Conservation (phyloP, 1,139 yeast genomes). For the Saccharomyces hybrid region DNA sequence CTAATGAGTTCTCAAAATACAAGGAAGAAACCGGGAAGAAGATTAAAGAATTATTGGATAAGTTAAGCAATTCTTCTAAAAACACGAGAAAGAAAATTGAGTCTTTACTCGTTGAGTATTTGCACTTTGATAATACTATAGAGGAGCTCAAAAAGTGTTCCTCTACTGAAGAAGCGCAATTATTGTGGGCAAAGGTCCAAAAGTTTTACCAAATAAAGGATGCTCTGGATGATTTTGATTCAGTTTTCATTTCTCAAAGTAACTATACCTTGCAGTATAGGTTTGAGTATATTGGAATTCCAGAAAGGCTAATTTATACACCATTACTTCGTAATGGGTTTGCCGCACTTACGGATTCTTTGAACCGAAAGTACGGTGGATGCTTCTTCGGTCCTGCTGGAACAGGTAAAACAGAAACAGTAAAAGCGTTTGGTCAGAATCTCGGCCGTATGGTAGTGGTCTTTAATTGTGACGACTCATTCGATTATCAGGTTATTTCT, state of each 20-base stretch:
- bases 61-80: neutral
- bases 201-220: constrained; percentile 38
- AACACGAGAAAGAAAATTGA: constrained; percentile 42
- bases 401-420: constrained; percentile 91
- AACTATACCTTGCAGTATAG: constrained; percentile 55
- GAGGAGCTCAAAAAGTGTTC: constrained; percentile 21
- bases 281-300: constrained; percentile 74
- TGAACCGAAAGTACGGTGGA: constrained; percentile 73
- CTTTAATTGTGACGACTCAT: constrained; percentile 85
- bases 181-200: constrained; percentile 50
- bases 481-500: constrained; percentile 75
- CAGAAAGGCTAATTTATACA: constrained; percentile 70
- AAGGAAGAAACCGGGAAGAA: constrained; percentile 1
- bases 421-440: constrained; percentile 75
- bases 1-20: constrained; percentile 7
- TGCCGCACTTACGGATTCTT: constrained; percentile 65
- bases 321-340: constrained; percentile 63
- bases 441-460: constrained; percentile 79
- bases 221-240: constrained; percentile 26
- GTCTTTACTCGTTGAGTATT: constrained; percentile 54
- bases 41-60: neutral
- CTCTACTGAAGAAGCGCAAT: constrained; percentile 21
- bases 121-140: constrained; percentile 51
- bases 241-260: constrained; percentile 49
- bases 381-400: constrained; percentile 97